Evolutionary conservation across 2,329 filamentous ascomycete species (phyloP).

Genomic region (Cytospora mali): DNA sequence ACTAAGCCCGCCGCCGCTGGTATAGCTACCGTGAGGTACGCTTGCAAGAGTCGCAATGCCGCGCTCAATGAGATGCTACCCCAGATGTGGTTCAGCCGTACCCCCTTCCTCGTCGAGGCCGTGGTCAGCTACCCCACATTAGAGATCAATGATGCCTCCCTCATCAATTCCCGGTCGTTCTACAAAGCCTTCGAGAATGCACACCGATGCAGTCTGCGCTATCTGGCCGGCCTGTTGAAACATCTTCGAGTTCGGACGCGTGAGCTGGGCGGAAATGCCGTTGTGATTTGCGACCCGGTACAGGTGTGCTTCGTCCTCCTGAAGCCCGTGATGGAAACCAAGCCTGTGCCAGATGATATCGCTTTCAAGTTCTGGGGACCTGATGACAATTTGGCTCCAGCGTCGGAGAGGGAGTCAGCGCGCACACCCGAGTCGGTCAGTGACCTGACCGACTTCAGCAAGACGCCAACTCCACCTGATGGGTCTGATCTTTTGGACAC

Average conservation of each 20-base stretch:
- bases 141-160: background rate
- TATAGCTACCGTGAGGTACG: conserved; percentile 5
- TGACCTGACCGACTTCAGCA: conserved; percentile 14
- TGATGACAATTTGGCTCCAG: background rate
- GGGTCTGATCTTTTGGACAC: background rate
- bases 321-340: conserved; percentile 2
- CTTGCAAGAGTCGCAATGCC: background rate
- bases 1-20: conserved; percentile 1
- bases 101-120: conserved; percentile 20
- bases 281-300: conserved; percentile 14
- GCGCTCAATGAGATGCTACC: conserved; percentile 3
- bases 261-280: conserved; percentile 8
- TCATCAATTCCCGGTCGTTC: conserved; percentile 1
- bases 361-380: conserved; percentile 14
- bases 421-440: conserved; percentile 12
- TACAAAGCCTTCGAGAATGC: conserved; percentile 13
- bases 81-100: conserved; percentile 22
- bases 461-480: conserved; percentile 3
- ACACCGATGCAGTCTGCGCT: conserved; percentile 9
- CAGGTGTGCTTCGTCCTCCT: conserved; percentile 9
- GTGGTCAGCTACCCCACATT: conserved; percentile 4
- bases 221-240: conserved; percentile 3
- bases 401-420: background rate
- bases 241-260: conserved; percentile 14
- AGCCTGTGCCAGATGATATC: conserved; percentile 11